Conservation (phyloP, 148 eudicot species). For the Vaccinium darrowii region DNA sequence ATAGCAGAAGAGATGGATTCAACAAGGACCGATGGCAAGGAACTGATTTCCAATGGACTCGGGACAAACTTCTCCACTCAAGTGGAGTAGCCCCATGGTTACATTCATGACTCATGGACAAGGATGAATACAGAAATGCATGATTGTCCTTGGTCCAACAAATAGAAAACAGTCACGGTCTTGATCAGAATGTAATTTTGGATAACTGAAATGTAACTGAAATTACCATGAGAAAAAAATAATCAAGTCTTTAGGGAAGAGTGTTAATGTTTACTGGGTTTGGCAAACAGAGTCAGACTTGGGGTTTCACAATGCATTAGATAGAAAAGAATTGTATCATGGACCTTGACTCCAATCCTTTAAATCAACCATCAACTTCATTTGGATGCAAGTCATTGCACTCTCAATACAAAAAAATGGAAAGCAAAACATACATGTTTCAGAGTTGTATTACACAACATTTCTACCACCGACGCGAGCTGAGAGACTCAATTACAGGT, state of each 20-base stretch:
- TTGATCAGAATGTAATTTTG: background rate
- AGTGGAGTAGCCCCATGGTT: background rate
- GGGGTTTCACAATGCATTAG: background rate
- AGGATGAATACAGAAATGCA: background rate
- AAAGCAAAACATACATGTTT: constrained; percentile 7
- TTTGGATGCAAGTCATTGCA: background rate
- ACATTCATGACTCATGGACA: background rate
- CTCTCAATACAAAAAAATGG: background rate
- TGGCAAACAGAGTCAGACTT: background rate
- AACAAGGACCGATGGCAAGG: background rate
- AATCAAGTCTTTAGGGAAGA: background rate
- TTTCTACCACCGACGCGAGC: constrained; percentile 73
- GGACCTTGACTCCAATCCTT: background rate
- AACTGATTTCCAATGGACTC: background rate
- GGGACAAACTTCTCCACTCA: background rate
- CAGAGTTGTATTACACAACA: background rate
- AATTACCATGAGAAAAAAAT: background rate
- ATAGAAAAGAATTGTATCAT: constrained; percentile 5
- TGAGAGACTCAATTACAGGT: constrained; percentile 51
- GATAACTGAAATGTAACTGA: background rate
- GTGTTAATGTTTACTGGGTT: background rate
- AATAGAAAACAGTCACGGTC: background rate
- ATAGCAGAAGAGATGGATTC: background rate
- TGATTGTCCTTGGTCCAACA: background rate
- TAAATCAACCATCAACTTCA: background rate